These are phyloP conservation scores for Aspergillus campestris DNA, from an alignment of 495 filamentous ascomycete genomes.

Conservation along the genomic window DNA sequence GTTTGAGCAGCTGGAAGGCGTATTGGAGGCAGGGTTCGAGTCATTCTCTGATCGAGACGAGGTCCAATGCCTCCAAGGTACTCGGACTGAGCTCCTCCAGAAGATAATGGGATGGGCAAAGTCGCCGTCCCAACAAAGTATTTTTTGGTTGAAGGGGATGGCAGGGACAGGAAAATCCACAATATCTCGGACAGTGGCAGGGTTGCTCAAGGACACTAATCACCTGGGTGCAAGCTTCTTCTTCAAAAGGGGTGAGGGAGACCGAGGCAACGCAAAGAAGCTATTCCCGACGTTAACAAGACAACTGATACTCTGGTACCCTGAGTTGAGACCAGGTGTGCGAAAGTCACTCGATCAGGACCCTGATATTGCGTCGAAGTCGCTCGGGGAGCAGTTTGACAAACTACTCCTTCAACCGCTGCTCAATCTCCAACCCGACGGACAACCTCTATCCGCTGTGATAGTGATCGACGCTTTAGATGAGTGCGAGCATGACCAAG, in stretches of 20 bases:
- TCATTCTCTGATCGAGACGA: constrained; percentile 18
- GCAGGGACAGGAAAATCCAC: no score
- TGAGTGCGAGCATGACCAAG: constrained; percentile 37
- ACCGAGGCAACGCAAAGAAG: constrained; percentile 21
- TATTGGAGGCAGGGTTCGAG: constrained; percentile 31
- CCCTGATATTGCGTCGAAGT: constrained; percentile 23
- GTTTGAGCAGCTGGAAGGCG: constrained; percentile 6
- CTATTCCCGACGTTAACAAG: constrained; percentile 38
- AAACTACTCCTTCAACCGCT: constrained; percentile 37
- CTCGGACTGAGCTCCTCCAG: constrained; percentile 23
- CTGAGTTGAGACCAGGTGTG: constrained; percentile 19
- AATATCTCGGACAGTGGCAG: constrained; percentile 18
- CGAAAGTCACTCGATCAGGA: constrained; percentile 26
- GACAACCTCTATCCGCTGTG: constrained; percentile 9
- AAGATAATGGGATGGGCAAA: no score
- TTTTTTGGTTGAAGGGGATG: no score
- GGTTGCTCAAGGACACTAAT: neutral
- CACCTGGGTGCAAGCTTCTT: constrained; percentile 39
- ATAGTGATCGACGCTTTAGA: constrained; percentile 47
- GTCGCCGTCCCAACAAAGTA: no score
- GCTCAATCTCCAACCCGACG: neutral
- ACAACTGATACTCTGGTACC: constrained; percentile 26
- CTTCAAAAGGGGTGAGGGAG: constrained; percentile 13
- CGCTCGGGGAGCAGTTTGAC: constrained; percentile 36
- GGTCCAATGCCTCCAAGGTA: constrained; percentile 19